Evolutionary conservation across 352 stramenopile genomes (phyloP).

Genomic region (Pseudoperonospora humuli): DNA sequence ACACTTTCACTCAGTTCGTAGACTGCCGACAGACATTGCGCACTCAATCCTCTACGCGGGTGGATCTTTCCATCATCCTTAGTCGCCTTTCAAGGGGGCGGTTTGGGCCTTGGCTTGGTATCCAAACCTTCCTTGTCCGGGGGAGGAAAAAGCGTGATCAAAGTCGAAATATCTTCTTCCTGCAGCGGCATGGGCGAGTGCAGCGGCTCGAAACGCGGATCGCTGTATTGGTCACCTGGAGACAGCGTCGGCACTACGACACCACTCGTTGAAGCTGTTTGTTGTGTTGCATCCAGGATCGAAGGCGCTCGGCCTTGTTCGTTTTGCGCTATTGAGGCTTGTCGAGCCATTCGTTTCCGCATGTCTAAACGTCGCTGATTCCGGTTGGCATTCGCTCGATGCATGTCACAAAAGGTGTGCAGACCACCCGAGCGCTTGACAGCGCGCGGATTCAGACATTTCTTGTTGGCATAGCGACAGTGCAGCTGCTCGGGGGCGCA

Average conservation of each 20-base stretch:
- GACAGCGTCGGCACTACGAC: background rate
- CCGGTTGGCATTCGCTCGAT: slow-evolving; percentile 58
- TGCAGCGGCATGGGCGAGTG: slow-evolving; percentile 29
- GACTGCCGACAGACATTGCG: too few relatives aligned
- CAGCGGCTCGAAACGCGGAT: slow-evolving; percentile 28
- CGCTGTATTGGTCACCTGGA: background rate
- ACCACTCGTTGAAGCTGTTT: background rate
- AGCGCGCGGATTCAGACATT: slow-evolving; percentile 40
- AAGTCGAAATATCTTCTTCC: slow-evolving; percentile 36
- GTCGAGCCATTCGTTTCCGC: slow-evolving; percentile 38
- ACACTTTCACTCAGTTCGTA: too few relatives aligned
- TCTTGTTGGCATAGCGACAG: slow-evolving; percentile 64
- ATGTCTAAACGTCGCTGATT: slow-evolving; percentile 59
- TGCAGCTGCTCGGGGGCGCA: slow-evolving; percentile 32
- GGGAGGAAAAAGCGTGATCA: slow-evolving; percentile 30
- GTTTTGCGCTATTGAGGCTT: slow-evolving; percentile 9
- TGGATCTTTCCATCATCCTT: too few relatives aligned
- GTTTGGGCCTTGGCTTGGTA: background rate
- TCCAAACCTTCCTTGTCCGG: slow-evolving; percentile 2
- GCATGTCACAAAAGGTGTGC: slow-evolving; percentile 57
- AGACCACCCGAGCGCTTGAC: slow-evolving; percentile 48
- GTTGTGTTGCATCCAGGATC: slow-evolving; percentile 4
- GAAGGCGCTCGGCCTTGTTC: background rate
- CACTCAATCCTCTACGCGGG: too few relatives aligned
- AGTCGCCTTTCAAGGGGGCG: slow-evolving; percentile 1